Conservation (phyloP, 208 protist genomes). For the Endotrypanum monterogeii region DNA sequence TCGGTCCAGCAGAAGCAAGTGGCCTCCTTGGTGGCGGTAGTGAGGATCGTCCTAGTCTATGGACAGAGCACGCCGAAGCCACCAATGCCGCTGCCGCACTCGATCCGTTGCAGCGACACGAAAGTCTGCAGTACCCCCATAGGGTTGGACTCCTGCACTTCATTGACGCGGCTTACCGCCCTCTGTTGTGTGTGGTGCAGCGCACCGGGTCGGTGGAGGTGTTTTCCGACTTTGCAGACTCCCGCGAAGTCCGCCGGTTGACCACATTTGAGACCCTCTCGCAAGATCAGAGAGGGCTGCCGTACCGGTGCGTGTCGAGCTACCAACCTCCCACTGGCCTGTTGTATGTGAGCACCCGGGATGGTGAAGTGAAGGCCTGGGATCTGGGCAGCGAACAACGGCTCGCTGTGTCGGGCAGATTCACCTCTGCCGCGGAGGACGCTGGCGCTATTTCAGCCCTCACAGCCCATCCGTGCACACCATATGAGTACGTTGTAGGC, state of each 20-base stretch:
- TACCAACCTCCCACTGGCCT: constrained; percentile 58
- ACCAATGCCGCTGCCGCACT: constrained; percentile 28
- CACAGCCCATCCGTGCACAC: constrained; percentile 39
- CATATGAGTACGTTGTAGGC: constrained; percentile 33
- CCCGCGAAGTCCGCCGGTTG: constrained; percentile 43
- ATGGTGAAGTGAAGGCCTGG: constrained; percentile 58
- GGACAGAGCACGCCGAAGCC: constrained; percentile 28
- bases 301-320: constrained; percentile 66
- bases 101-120: constrained; percentile 19
- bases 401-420: constrained; percentile 24
- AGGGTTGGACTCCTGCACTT: constrained; percentile 63
- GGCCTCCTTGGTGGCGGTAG: constrained; percentile 12
- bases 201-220: constrained; percentile 71
- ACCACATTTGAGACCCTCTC: constrained; percentile 65
- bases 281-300: constrained; percentile 30
- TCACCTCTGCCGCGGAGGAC: constrained; percentile 24
- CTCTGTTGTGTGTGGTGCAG: constrained; percentile 74
- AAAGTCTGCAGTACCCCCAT: constrained; percentile 22
- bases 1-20: constrained; percentile 15
- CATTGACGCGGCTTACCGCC: constrained; percentile 62
- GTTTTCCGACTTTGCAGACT: constrained; percentile 49
- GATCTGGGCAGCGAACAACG: constrained; percentile 45
- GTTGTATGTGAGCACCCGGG: constrained; percentile 54
- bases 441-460: constrained; percentile 16
- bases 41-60: constrained; percentile 9